Conservation (phyloP, 257 asterid genomes). For the Cynanchum wilfordii region DNA sequence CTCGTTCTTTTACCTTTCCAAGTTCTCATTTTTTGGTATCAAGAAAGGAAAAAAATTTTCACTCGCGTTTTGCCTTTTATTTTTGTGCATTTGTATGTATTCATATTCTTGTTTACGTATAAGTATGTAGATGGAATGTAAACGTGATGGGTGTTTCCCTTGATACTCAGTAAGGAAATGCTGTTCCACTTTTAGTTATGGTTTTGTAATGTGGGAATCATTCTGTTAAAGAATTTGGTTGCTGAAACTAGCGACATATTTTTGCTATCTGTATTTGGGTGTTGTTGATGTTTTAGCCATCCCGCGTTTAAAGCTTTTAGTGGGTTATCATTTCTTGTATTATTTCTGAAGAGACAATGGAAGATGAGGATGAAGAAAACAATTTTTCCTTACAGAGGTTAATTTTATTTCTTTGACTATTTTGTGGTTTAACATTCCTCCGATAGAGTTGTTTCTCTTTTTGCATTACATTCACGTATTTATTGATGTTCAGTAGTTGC, state of each 20-base stretch:
- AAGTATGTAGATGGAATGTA: background rate
- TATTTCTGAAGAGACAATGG: constrained; percentile 2
- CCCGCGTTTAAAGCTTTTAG: too few relatives aligned
- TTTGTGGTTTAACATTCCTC: background rate
- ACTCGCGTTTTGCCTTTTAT: background rate
- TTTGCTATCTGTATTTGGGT: background rate
- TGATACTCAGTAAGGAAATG: background rate
- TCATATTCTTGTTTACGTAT: background rate
- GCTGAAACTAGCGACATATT: background rate
- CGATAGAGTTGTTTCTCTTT: background rate
- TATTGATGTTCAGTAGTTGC: background rate
- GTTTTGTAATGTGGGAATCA: background rate
- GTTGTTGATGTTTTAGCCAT: background rate
- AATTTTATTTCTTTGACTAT: background rate
- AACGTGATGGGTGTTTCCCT: background rate
- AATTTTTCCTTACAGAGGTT: constrained; percentile 5
- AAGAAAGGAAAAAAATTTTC: background rate
- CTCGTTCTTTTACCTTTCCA: background rate
- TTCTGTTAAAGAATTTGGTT: background rate
- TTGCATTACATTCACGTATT: background rate
- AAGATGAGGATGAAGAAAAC: constrained; percentile 3
- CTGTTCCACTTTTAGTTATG: background rate
- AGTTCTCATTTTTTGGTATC: background rate
- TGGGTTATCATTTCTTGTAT: background rate
- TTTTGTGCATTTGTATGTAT: background rate